Evolutionary conservation across 257 asterid genomes (phyloP).

Genomic region (Solanum chmielewskii): DNA sequence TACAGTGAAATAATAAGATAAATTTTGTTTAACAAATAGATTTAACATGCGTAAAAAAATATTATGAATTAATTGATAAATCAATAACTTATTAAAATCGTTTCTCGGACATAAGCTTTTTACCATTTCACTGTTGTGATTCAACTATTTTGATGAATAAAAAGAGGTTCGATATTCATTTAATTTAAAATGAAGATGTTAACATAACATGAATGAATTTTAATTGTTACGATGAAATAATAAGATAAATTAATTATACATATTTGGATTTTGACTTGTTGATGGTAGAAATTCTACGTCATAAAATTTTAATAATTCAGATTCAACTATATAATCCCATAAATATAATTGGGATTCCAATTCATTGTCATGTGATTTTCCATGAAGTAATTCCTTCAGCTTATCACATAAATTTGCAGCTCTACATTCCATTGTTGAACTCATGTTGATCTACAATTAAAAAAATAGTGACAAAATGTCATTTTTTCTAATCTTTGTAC

Average conservation of each 20-base stretch:
- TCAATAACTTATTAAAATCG: no score
- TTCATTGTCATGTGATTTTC: neutral
- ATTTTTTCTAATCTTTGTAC: neutral
- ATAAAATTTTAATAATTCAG: slow-evolving; percentile 9
- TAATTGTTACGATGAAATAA: neutral
- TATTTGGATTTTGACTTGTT: neutral
- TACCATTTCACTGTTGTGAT: no score
- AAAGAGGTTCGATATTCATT: no score
- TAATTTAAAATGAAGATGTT: no score
- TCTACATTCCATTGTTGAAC: slow-evolving; percentile 6
- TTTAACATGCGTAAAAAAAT: no score
- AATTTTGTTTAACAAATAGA: neutral
- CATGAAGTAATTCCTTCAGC: slow-evolving; percentile 14
- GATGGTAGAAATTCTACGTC: neutral
- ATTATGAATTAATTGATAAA: no score
- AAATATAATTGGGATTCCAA: slow-evolving; percentile 15
- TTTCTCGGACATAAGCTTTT: no score
- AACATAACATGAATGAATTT: neutral
- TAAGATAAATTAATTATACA: neutral
- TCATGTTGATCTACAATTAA: slow-evolving; percentile 7
- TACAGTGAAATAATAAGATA: neutral
- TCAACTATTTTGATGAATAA: no score
- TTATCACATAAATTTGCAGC: slow-evolving; percentile 9
- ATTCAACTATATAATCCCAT: slow-evolving; percentile 28
- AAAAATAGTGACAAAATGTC: neutral